Evolutionary conservation across 2,329 filamentous ascomycete species (phyloP).

Genomic region (Emydomyces testavorans): DNA sequence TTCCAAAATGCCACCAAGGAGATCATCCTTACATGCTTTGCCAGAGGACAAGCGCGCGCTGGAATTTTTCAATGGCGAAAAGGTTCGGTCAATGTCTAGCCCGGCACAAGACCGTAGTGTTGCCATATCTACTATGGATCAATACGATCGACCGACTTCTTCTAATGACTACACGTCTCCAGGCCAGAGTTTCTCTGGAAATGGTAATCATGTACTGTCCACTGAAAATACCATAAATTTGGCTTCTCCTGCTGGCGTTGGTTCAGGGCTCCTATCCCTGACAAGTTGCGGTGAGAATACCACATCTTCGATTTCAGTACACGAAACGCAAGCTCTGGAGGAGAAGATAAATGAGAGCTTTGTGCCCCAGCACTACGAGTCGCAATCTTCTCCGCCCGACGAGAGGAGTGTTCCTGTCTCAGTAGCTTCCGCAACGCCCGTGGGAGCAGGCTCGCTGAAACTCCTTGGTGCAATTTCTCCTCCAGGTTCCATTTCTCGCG

Average conservation of each 20-base stretch:
- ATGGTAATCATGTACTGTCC: too few species aligned
- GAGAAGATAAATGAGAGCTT: neutral
- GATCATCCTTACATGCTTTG: neutral
- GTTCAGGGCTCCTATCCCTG: too few species aligned
- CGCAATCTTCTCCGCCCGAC: neutral
- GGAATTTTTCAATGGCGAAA: neutral
- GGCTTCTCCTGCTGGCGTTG: too few species aligned
- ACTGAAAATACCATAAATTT: too few species aligned
- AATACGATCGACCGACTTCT: neutral
- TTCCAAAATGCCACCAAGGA: neutral
- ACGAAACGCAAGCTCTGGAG: neutral
- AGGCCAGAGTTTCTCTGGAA: neutral
- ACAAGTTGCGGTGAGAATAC: neutral
- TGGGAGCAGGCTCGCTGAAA: neutral
- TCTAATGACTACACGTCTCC: neutral
- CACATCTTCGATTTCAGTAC: neutral
- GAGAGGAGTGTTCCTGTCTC: neutral
- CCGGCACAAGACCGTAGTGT: neutral
- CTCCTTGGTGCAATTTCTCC: neutral
- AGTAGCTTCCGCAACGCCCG: neutral
- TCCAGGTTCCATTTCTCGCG: neutral
- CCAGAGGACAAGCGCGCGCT: neutral
- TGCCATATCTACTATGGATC: neutral
- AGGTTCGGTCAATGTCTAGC: conserved; percentile 8
- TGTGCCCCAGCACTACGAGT: neutral